Percentiles rank a stretch among this genome's conserved stretches.
Conservation (phyloP, 352 stramenopile genomes). For the Phytophthora multivora region DNA sequence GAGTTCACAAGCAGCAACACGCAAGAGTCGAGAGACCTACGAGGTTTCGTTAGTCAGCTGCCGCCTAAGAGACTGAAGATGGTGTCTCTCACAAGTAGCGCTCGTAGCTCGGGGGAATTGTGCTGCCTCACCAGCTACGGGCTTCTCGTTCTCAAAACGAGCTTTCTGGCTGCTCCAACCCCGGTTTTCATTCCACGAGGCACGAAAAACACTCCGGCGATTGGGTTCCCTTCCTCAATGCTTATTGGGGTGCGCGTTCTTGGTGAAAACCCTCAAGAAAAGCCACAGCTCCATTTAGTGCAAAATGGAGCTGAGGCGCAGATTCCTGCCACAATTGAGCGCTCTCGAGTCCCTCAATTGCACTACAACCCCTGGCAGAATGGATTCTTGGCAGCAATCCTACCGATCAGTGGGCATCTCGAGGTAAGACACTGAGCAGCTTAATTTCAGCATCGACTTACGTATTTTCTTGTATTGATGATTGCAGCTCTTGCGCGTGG, state of each 20-base stretch:
- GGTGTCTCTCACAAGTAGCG: conserved; percentile 43
- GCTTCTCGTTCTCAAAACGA: conserved; percentile 47
- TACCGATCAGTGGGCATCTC: conserved; percentile 55
- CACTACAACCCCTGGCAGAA: conserved; percentile 35
- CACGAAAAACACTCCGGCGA: conserved; percentile 43
- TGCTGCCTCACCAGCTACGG: conserved; percentile 68
- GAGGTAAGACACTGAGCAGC: conserved; percentile 40
- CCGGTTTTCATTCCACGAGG: conserved; percentile 50
- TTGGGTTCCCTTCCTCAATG: conserved; percentile 52
- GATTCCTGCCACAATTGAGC: conserved; percentile 37
- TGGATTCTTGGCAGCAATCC: conserved; percentile 47
- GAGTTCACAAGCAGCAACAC: conserved; percentile 53
- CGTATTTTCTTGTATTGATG: background rate
- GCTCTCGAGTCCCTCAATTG: conserved; percentile 42
- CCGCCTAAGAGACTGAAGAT: conserved; percentile 64
- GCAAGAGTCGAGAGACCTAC: conserved; percentile 59
- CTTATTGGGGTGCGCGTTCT: conserved; percentile 51
- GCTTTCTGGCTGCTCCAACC: conserved; percentile 35
- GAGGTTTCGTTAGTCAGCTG: conserved; percentile 32
- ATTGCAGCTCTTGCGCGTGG: conserved; percentile 64
- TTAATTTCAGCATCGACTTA: background rate
- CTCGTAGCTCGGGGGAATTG: conserved; percentile 37
- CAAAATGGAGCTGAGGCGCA: conserved; percentile 44
- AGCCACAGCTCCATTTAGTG: conserved; percentile 62
- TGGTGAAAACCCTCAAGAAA: conserved; percentile 54